These are phyloP conservation scores for Discostella stelligeroides DNA, from an alignment of 108 stramenopile genomes.

Conservation along the genomic window DNA sequence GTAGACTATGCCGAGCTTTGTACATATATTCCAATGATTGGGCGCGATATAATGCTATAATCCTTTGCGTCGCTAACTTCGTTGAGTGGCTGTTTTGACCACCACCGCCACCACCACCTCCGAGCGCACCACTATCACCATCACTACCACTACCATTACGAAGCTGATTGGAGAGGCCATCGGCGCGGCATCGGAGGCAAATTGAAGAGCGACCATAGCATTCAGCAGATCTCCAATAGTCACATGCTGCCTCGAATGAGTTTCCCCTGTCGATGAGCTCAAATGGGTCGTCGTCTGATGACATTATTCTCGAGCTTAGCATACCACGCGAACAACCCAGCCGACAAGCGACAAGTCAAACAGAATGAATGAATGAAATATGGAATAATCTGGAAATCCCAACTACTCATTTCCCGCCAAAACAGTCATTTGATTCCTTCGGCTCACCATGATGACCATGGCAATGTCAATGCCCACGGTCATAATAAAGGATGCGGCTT, in stretches of 20 bases:
- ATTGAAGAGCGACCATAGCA: constrained; percentile 27
- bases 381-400: no score
- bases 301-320: no score
- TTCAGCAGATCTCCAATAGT: constrained; percentile 34
- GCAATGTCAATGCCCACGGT: no score
- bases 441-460: no score
- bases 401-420: no score
- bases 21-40: constrained; percentile 43
- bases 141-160: no score
- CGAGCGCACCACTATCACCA: no score
- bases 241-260: constrained; percentile 26
- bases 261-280: constrained; percentile 38
- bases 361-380: background rate
- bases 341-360: background rate
- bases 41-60: constrained; percentile 23
- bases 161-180: constrained; percentile 9
- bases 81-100: constrained; percentile 1
- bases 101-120: no score
- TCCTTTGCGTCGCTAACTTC: constrained; percentile 24
- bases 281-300: constrained; percentile 33
- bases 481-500: no score
- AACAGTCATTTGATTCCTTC: no score
- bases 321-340: no score
- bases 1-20: constrained; percentile 35
- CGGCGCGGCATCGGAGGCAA: constrained; percentile 25